Percentiles rank a stretch among this genome's conserved stretches.
Conservation (phyloP, 805 yeast species). For the Isabelozyma rhagii region DNA sequence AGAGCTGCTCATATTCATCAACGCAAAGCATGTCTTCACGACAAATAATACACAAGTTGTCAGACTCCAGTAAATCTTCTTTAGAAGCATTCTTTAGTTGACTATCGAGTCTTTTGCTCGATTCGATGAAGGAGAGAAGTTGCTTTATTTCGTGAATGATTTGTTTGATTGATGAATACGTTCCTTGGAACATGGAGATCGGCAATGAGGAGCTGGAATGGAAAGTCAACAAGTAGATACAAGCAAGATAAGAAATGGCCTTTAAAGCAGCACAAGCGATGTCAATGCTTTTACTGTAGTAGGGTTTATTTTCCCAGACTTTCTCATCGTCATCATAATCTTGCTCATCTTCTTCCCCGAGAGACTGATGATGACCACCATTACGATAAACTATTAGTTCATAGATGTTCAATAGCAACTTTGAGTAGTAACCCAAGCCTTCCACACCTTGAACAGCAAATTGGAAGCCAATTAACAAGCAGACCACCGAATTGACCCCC, state of each 20-base stretch:
- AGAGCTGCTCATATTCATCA: conserved; percentile 26
- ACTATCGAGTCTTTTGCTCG: conserved; percentile 60
- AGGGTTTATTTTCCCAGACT: conserved; percentile 68
- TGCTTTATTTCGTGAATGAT: conserved; percentile 35
- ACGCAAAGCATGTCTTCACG: conserved; percentile 77
- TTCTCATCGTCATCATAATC: conserved; percentile 50
- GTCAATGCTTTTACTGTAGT: conserved; percentile 57
- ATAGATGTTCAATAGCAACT: conserved; percentile 48
- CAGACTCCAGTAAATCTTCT: conserved; percentile 53
- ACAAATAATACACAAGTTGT: conserved; percentile 80
- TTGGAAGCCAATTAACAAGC: conserved; percentile 72
- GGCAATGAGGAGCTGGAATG: conserved; percentile 32
- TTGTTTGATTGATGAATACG: conserved; percentile 36
- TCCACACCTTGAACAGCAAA: conserved; percentile 63
- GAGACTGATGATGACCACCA: conserved; percentile 4
- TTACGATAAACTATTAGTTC: conserved; percentile 51
- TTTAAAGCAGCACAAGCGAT: conserved; percentile 44
- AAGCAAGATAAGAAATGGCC: conserved; percentile 24
- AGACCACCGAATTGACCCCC: conserved; percentile 50
- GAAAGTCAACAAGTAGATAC: conserved; percentile 32
- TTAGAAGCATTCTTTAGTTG: conserved; percentile 61
- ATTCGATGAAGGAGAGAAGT: conserved; percentile 48
- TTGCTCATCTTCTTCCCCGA: conserved; percentile 7
- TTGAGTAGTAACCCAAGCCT: conserved; percentile 42
- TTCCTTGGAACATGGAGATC: conserved; percentile 41